Conservation (phyloP, 202 grass and related monocot species). For the Panicum hallii region DNA sequence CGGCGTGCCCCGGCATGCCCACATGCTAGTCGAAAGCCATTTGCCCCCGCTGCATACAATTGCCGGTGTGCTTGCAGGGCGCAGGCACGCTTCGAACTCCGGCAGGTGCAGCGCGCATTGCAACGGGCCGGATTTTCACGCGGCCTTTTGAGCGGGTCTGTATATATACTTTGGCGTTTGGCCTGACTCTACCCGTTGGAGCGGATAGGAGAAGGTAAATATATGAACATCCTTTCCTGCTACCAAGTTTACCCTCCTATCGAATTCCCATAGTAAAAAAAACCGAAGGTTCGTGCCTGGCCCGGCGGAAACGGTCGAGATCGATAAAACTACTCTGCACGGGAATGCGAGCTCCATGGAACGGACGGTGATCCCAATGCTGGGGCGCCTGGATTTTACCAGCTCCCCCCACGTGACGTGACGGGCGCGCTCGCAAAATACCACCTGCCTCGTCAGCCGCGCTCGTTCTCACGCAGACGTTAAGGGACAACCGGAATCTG, state of each 20-base stretch:
- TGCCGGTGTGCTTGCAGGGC: not conserved
- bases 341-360: not conserved
- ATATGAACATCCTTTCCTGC: too few relatives aligned
- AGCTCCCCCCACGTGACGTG: constrained; percentile 53
- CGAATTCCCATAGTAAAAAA: not conserved
- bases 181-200: too few relatives aligned
- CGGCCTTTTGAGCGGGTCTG: not conserved
- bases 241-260: not conserved
- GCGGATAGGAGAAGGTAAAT: not conserved
- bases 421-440: constrained; percentile 43
- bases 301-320: not conserved
- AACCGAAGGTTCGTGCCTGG: constrained; percentile 11
- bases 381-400: constrained; percentile 6
- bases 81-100: not conserved
- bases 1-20: not conserved
- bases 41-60: not conserved
- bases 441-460: constrained; percentile 45
- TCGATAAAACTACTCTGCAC: not conserved
- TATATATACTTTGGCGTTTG: not conserved
- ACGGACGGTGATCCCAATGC: constrained; percentile 23
- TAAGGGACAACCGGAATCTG: constrained; percentile 43
- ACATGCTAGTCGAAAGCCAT: constrained; percentile 10
- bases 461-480: constrained; percentile 42
- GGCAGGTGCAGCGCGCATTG: not conserved
- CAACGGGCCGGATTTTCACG: not conserved